A percentile compares a stretch with the other conserved stretches of the same genome.
Conservation (phyloP, 768 basidiomycete genomes). For the Xerocomus potaroensis region DNA sequence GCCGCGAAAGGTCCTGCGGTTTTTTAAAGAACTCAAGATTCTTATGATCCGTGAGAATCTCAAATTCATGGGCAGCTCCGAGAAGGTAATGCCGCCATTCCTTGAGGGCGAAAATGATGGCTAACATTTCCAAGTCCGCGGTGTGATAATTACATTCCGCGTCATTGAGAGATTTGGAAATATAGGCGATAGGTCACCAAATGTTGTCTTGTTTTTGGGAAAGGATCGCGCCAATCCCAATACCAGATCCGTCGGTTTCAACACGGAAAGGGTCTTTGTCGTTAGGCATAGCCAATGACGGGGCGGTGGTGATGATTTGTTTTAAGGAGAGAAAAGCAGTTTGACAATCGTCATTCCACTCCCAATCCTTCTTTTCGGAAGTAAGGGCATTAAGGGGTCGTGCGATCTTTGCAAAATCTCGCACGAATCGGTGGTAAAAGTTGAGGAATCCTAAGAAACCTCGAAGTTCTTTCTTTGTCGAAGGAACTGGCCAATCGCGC, state of each 20-base stretch:
- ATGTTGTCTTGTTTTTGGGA: not conserved
- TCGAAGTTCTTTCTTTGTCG: too few species aligned
- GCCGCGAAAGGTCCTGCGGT: slow-evolving; percentile 34
- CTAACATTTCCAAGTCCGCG: not conserved
- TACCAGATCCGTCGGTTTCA: not conserved
- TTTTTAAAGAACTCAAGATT: slow-evolving; percentile 42
- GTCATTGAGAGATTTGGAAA: not conserved
- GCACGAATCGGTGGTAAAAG: too few species aligned
- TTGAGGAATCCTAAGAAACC: too few species aligned
- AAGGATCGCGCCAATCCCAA: not conserved
- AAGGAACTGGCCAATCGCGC: too few species aligned
- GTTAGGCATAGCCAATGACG: not conserved
- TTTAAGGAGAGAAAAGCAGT: slow-evolving; percentile 12
- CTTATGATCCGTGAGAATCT: slow-evolving; percentile 34
- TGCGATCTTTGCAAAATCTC: too few species aligned
- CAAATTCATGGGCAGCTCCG: not conserved
- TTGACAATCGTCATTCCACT: too few species aligned
- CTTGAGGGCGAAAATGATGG: not conserved
- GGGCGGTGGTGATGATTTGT: not conserved
- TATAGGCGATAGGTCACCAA: not conserved
- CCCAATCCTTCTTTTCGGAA: too few species aligned
- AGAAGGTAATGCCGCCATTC: slow-evolving; percentile 7
- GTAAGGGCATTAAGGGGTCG: too few species aligned
- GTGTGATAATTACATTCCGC: slow-evolving; percentile 5
- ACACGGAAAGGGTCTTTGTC: not conserved